These are phyloP conservation scores for Colletotrichum horii DNA, from an alignment of 2,329 filamentous ascomycete genomes.

Conservation along the genomic window DNA sequence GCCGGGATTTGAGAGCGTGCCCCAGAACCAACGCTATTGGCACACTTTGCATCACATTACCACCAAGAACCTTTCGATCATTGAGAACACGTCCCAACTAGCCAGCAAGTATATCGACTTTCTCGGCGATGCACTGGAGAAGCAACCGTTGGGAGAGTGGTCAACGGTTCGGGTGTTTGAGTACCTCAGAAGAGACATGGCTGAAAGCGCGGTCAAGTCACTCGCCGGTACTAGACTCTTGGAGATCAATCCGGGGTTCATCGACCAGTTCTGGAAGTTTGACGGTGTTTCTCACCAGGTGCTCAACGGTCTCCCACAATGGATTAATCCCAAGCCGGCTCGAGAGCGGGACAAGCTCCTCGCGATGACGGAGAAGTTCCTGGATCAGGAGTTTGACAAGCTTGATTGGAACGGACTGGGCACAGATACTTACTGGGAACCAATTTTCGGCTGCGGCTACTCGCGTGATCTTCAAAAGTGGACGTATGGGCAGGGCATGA, in stretches of 20 bases:
- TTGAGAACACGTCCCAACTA: conserved; percentile 3
- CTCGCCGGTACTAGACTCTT: conserved; percentile 28
- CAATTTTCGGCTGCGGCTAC: conserved; percentile 28
- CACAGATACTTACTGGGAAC: conserved; percentile 30
- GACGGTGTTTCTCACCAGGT: conserved; percentile 25
- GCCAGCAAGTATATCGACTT: conserved; percentile 13
- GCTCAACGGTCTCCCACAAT: conserved; percentile 26
- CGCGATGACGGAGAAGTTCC: conserved; percentile 11
- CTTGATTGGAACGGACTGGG: conserved; percentile 23
- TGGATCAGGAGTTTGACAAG: conserved; percentile 3
- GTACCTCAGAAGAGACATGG: conserved; percentile 26
- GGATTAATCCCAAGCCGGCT: conserved; percentile 23
- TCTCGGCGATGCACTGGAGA: conserved; percentile 17
- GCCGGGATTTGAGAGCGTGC: conserved; percentile 19
- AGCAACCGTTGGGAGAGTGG: conserved; percentile 23
- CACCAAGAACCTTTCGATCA: conserved; percentile 15
- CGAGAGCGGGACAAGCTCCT: conserved; percentile 21
- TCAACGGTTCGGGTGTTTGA: conserved; percentile 21
- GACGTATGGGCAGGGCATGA: conserved; percentile 23
- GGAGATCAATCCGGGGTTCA: conserved; percentile 27
- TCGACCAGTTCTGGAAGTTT: conserved; percentile 29
- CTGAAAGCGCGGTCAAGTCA: conserved; percentile 22
- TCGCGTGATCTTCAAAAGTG: conserved; percentile 25
- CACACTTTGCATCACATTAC: conserved; percentile 20
- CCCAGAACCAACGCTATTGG: conserved; percentile 27